Percentiles rank a stretch among this genome's conserved stretches.
These are phyloP conservation scores for Phytophthora rubi DNA, from an alignment of 352 stramenopile species.

Conservation along the genomic window DNA sequence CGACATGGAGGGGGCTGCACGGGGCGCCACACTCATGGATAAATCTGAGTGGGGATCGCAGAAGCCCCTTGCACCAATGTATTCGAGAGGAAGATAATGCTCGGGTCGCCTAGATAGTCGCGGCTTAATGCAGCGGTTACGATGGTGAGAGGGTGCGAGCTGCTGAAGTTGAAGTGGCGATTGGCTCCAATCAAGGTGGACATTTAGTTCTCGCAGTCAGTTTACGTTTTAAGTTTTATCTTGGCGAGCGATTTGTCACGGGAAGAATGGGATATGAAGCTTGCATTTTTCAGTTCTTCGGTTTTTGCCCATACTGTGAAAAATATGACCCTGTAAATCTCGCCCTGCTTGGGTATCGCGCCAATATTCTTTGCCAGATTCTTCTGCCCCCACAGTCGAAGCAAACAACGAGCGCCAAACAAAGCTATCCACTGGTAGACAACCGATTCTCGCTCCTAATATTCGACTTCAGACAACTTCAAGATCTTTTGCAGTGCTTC, in stretches of 20 bases:
- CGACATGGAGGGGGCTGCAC: constrained; percentile 16
- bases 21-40: constrained; percentile 33
- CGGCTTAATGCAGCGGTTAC: constrained; percentile 17
- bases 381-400: too few relatives aligned
- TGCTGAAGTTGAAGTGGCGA: constrained; percentile 4
- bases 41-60: background rate
- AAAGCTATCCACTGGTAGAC: background rate
- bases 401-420: background rate
- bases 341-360: too few relatives aligned
- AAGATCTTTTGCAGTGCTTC: constrained; percentile 35
- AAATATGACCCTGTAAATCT: too few relatives aligned
- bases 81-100: constrained; percentile 7
- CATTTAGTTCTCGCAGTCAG: too few relatives aligned
- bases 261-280: too few relatives aligned
- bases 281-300: too few relatives aligned
- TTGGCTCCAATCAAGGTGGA: background rate
- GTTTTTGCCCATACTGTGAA: too few relatives aligned
- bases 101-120: background rate
- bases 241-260: too few relatives aligned
- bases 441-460: constrained; percentile 12
- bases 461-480: constrained; percentile 38
- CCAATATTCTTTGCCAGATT: too few relatives aligned
- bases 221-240: too few relatives aligned
- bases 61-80: background rate
- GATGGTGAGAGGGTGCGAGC: constrained; percentile 15